These are phyloP conservation scores for Aureobasidium sp. DNA, from an alignment of 2,329 filamentous ascomycete species.

Conservation along the genomic window DNA sequence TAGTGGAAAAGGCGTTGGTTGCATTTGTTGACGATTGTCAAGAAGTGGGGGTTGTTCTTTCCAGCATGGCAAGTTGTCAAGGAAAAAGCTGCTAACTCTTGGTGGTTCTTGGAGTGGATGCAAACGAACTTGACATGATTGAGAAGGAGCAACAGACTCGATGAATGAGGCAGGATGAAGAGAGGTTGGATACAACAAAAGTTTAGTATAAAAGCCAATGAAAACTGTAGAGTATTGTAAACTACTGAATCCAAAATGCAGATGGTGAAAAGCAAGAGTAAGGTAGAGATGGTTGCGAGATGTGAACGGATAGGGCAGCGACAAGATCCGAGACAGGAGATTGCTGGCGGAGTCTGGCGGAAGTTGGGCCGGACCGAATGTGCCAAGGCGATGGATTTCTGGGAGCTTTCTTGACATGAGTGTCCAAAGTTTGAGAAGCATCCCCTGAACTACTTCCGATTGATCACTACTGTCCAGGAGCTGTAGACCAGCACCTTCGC, in stretches of 20 bases:
- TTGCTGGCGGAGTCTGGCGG: not conserved
- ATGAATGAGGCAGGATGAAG: not conserved
- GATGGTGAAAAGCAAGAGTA: not conserved
- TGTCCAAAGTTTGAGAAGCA: not conserved
- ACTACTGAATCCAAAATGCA: no score
- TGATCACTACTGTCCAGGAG: not conserved
- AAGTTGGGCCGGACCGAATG: not conserved
- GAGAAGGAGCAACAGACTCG: not conserved
- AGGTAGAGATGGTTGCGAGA: not conserved
- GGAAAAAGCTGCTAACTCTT: not conserved
- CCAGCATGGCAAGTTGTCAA: not conserved
- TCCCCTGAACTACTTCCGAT: not conserved
- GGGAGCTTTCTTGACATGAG: not conserved
- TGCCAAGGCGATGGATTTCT: not conserved
- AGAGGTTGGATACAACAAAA: not conserved
- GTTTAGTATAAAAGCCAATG: not conserved
- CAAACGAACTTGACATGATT: not conserved
- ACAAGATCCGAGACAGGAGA: not conserved
- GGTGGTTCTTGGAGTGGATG: not conserved
- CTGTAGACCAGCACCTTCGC: not conserved
- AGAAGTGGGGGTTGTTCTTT: not conserved
- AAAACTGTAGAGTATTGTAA: slow-evolving; percentile 2
- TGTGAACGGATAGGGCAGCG: not conserved
- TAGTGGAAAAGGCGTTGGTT: not conserved
- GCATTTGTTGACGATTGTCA: not conserved